Conservation (phyloP, 257 asterid species). For the Penstemon davidsonii region DNA sequence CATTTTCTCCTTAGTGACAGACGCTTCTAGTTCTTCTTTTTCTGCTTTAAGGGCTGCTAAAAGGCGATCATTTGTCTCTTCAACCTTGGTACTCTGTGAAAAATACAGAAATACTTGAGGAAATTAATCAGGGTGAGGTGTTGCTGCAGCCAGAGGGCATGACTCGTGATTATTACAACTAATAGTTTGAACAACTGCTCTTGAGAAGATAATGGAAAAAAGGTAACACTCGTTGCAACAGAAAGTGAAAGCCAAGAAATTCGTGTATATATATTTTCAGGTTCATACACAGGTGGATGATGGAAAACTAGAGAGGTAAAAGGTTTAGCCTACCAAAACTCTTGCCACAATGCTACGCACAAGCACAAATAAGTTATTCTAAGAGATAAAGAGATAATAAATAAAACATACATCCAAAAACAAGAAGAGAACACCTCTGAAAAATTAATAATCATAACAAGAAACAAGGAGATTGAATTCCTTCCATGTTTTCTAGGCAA, state of each 20-base stretch:
- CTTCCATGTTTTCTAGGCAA: not conserved
- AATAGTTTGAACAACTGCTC: slow-evolving; percentile 19
- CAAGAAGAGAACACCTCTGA: slow-evolving; percentile 8
- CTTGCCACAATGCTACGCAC: not conserved
- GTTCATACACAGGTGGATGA: not conserved
- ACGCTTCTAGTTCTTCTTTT: slow-evolving; percentile 70
- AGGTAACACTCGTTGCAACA: not conserved
- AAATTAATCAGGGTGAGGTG: slow-evolving; percentile 18
- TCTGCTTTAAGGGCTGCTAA: slow-evolving; percentile 61
- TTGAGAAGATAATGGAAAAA: slow-evolving; percentile 8
- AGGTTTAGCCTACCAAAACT: not conserved
- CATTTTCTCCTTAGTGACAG: slow-evolving; percentile 71
- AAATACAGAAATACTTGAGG: slow-evolving; percentile 18
- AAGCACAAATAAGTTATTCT: not conserved
- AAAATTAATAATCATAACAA: slow-evolving; percentile 1
- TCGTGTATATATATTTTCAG: not conserved
- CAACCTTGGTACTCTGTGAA: slow-evolving; percentile 66
- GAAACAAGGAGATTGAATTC: slow-evolving; percentile 2
- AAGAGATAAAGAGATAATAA: not conserved
- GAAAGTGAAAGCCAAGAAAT: slow-evolving; percentile 21
- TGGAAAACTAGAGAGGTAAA: not conserved
- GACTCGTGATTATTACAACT: slow-evolving; percentile 2
- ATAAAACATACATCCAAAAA: not conserved
- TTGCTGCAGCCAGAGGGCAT: slow-evolving; percentile 16
- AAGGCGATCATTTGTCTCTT: slow-evolving; percentile 54